Conservation (phyloP, 352 stramenopile genomes). For the Pythium utonaiense region DNA sequence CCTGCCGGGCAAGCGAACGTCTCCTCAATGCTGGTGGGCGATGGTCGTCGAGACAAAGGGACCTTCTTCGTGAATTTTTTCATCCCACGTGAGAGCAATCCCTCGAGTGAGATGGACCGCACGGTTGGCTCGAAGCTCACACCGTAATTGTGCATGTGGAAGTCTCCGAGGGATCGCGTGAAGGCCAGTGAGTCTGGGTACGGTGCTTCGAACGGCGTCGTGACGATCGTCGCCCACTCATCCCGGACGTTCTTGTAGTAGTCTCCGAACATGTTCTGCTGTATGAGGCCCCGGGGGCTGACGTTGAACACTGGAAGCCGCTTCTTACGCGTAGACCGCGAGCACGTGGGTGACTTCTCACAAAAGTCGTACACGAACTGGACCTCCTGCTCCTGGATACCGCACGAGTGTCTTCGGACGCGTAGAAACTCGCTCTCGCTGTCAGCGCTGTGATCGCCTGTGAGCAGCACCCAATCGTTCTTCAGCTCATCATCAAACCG, state of each 20-base stretch:
- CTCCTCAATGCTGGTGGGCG: slow-evolving; percentile 6
- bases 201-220: slow-evolving; percentile 51
- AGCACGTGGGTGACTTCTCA: slow-evolving; percentile 4
- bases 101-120: slow-evolving; percentile 43
- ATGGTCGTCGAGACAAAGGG: neutral
- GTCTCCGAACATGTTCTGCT: slow-evolving; percentile 38
- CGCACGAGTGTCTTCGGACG: slow-evolving; percentile 35
- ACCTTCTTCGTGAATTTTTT: neutral
- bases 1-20: neutral
- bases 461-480: slow-evolving; percentile 49
- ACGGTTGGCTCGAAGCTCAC: slow-evolving; percentile 64
- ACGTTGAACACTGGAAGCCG: slow-evolving; percentile 41
- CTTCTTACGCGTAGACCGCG: slow-evolving; percentile 8
- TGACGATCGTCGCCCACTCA: slow-evolving; percentile 87
- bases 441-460: slow-evolving; percentile 83
- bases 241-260: slow-evolving; percentile 92
- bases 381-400: slow-evolving; percentile 34
- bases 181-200: slow-evolving; percentile 86
- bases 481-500: slow-evolving; percentile 23
- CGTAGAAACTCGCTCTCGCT: slow-evolving; percentile 68
- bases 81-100: slow-evolving; percentile 14
- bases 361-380: slow-evolving; percentile 85
- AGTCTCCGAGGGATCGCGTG: slow-evolving; percentile 83
- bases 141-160: slow-evolving; percentile 88
- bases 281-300: slow-evolving; percentile 30